These are phyloP conservation scores for Pythium dissotocum DNA, from an alignment of 352 stramenopile species.

Conservation along the genomic window DNA sequence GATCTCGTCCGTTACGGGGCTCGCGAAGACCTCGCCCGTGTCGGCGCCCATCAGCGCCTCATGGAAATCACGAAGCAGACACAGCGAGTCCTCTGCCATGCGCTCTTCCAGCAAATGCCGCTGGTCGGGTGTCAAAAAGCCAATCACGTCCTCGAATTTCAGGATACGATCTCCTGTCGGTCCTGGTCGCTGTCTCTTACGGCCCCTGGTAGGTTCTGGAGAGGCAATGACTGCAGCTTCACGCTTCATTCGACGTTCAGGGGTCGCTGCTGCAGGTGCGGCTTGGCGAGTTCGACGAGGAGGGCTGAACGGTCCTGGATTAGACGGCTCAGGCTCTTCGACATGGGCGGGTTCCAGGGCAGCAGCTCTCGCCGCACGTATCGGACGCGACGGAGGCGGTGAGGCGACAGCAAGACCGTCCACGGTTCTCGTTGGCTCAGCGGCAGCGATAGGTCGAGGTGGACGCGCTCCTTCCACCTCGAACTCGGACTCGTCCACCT, in stretches of 20 bases:
- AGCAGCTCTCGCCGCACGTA: not conserved
- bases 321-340: not conserved
- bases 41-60: constrained; percentile 77
- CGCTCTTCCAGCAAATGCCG: constrained; percentile 55
- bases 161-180: constrained; percentile 40
- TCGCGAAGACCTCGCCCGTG: constrained; percentile 80
- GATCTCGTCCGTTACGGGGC: constrained; percentile 88
- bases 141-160: constrained; percentile 46
- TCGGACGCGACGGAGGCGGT: not conserved
- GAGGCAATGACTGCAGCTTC: constrained; percentile 10
- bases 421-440: not conserved
- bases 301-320: not conserved
- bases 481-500: constrained; percentile 22
- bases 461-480: constrained; percentile 10
- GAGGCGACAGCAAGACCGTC: not conserved
- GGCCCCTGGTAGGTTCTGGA: constrained; percentile 17
- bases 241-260: constrained; percentile 17
- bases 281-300: constrained; percentile 2
- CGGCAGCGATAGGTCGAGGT: not conserved
- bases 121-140: constrained; percentile 50
- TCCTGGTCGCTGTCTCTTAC: constrained; percentile 46
- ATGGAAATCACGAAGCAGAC: constrained; percentile 70
- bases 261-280: constrained; percentile 9
- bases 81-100: constrained; percentile 55
- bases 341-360: not conserved